These are phyloP conservation scores for Ramaria rubella DNA, from an alignment of 768 basidiomycete genomes.

Conservation along the genomic window DNA sequence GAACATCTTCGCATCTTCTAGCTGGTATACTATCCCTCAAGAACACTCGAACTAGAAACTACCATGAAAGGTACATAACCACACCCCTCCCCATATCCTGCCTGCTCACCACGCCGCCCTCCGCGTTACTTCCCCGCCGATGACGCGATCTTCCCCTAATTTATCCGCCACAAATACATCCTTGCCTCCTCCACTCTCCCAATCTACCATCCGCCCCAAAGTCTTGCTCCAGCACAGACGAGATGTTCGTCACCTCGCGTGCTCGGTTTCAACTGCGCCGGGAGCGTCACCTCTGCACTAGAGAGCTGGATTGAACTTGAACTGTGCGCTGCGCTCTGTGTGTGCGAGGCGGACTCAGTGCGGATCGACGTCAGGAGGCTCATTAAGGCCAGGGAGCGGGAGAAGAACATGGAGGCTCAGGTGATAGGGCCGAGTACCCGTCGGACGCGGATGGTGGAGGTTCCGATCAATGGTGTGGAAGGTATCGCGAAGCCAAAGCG, in stretches of 20 bases:
- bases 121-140: constrained; percentile 87
- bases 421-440: background rate
- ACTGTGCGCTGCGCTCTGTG: constrained; percentile 67
- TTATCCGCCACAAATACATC: constrained; percentile 94
- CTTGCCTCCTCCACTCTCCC: constrained; percentile 81
- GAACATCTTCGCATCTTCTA: constrained; percentile 10
- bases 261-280: constrained; percentile 95
- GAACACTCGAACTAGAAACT: constrained; percentile 78
- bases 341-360: constrained; percentile 42
- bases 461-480: background rate
- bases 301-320: constrained; percentile 93
- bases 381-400: background rate
- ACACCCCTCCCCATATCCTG: background rate
- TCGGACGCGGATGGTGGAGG: constrained; percentile 8
- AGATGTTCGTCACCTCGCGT: constrained; percentile 92
- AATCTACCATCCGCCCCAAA: constrained; percentile 77
- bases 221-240: constrained; percentile 89
- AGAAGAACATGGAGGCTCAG: background rate
- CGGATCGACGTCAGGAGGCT: constrained; percentile 5
- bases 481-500: constrained; percentile 8
- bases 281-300: constrained; percentile 94
- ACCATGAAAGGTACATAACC: constrained; percentile 69
- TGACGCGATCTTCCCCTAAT: constrained; percentile 79
- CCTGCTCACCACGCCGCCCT: constrained; percentile 8
- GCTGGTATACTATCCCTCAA: constrained; percentile 96